Base-by-base conservation (phyloP, 805 yeast genomes). In the Danielia reshetovae region DNA sequence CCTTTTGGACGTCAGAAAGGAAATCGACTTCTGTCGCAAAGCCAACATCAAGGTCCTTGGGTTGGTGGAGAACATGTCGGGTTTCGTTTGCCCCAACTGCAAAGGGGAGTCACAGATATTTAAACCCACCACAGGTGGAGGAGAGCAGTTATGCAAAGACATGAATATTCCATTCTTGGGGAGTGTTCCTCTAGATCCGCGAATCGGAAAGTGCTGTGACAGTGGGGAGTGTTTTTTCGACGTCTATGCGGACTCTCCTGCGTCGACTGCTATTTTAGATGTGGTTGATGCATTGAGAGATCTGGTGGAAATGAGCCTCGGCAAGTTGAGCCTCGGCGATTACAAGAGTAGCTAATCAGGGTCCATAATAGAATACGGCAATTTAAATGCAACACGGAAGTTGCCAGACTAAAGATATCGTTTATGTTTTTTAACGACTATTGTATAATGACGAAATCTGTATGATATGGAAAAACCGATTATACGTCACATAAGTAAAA, bases 51-150 rank as follows among this genome's bases (percentile, higher is more conserved):
- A 74, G 40, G 74, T 93, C 3, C 59, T 93, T 28, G 99, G 99
- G 0, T 60, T 93, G 10, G 97, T 93, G 13, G 99, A 93, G 57
- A 93, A 93, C 58, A 93, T 93, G 99, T 78, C 96, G 7, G 99
- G 98, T 2, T 93, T 93, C 63, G 97, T 93, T 11, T 93, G 99
- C 57, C 98, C 98, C 4, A 78, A 71, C 52, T 93, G 99, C 61
- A 77, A 85, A 43, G 93, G 93, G 7, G 85, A 89, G 60, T 85
- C 95, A 0, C 78, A 81, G 51, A 89, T 93, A 4, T 93, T 93
- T 62, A 81, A 82, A 42, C 86, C 98, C 11, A 93, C 98, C 2
- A 93, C 98, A 0, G 98, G 98, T 11, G 99, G 99, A 14, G 99
- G 97, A 7, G 72, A 76, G 49, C 77, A 78, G 19, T 64, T 93